Percentiles rank a stretch among this genome's conserved stretches.
These are phyloP conservation scores for Aspergillus hiratsukae DNA, from an alignment of 2,329 filamentous ascomycete genomes.

Conservation along the genomic window DNA sequence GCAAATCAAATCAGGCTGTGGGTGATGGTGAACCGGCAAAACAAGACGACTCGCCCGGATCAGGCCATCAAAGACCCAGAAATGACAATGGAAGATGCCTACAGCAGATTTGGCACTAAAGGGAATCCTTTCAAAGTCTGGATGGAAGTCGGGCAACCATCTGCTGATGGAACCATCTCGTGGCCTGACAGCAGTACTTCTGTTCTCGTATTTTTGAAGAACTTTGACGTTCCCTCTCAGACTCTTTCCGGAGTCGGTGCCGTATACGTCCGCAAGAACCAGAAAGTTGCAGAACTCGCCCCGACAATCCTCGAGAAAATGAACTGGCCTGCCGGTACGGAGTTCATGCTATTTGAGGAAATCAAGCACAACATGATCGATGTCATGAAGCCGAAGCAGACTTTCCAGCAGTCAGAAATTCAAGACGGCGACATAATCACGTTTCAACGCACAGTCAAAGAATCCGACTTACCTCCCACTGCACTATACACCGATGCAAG, in stretches of 20 bases:
- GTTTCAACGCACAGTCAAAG: slow-evolving; percentile 66
- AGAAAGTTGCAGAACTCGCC: slow-evolving; percentile 80
- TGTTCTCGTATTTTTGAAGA: slow-evolving; percentile 87
- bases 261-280: slow-evolving; percentile 80
- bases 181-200: slow-evolving; percentile 57
- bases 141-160: slow-evolving; percentile 71
- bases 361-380: slow-evolving; percentile 99
- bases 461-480: slow-evolving; percentile 35
- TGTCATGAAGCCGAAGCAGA: slow-evolving; percentile 82
- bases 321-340: slow-evolving; percentile 75
- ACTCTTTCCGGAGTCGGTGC: slow-evolving; percentile 72
- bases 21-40: slow-evolving; percentile 98
- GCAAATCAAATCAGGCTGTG: slow-evolving; percentile 73
- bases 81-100: slow-evolving; percentile 73
- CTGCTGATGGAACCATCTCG: slow-evolving; percentile 64
- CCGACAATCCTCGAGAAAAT: slow-evolving; percentile 75
- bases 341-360: slow-evolving; percentile 80
- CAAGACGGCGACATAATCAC: slow-evolving; percentile 97
- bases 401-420: slow-evolving; percentile 84
- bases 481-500: slow-evolving; percentile 63
- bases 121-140: slow-evolving; percentile 70
- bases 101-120: slow-evolving; percentile 64
- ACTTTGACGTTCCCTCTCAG: slow-evolving; percentile 78
- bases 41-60: slow-evolving; percentile 91
- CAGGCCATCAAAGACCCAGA: slow-evolving; percentile 73